Evolutionary conservation across 2,329 filamentous ascomycete genomes (phyloP).

Genomic region (Fusarium sacchari): DNA sequence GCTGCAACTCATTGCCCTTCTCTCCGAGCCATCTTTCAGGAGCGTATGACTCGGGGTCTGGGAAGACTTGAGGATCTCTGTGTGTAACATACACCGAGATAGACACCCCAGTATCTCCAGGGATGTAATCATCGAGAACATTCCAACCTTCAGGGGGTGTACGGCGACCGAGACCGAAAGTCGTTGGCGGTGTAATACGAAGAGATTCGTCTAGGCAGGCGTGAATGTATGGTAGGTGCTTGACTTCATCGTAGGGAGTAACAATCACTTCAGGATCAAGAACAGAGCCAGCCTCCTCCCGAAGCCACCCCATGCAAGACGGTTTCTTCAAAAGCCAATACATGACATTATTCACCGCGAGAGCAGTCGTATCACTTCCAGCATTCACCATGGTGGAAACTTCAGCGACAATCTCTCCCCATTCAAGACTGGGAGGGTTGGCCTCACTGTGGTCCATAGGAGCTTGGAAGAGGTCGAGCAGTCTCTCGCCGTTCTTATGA

Average conservation of each 20-base stretch:
- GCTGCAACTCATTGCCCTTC: conserved; percentile 48
- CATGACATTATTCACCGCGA: conserved; percentile 62
- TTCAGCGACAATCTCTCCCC: conserved; percentile 68
- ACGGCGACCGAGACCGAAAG: conserved; percentile 40
- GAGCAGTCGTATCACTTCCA: conserved; percentile 60
- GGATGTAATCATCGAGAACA: conserved; percentile 48
- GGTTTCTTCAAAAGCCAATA: conserved; percentile 62
- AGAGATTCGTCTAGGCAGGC: conserved; percentile 62
- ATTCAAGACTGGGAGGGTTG: conserved; percentile 55
- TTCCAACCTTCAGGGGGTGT: conserved; percentile 45
- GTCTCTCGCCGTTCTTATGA: conserved; percentile 57
- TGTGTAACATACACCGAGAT: conserved; percentile 53
- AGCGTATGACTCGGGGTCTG: conserved; percentile 51
- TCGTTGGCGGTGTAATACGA: conserved; percentile 47
- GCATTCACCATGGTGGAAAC: conserved; percentile 63
- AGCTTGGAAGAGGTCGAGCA: conserved; percentile 67
- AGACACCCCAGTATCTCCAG: conserved; percentile 50
- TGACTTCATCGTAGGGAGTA: conserved; percentile 60
- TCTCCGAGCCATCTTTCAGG: conserved; percentile 55
- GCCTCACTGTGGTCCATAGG: conserved; percentile 61
- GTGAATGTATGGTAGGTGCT: conserved; percentile 61
- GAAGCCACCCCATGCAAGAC: conserved; percentile 50
- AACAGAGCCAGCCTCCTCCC: conserved; percentile 57
- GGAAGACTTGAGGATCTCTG: conserved; percentile 52
- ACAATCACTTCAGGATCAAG: conserved; percentile 55